phyloP scores from a whole-genome alignment of 441 rosid genomes.

The Adansonia grandidieri region DNA sequence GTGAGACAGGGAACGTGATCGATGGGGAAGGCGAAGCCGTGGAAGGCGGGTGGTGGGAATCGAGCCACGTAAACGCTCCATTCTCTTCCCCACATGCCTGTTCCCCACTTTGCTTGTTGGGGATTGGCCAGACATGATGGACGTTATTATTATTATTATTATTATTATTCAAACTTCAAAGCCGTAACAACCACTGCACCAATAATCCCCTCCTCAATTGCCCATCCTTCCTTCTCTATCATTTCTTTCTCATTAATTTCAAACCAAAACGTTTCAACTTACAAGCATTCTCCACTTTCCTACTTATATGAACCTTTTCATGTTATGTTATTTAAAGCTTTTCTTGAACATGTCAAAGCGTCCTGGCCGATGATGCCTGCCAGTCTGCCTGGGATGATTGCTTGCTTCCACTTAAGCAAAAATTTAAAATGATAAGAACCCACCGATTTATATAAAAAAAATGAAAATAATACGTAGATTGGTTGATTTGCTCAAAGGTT shows the following conservation, averaged over 20 bases:
- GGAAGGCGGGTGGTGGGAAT: conserved; percentile 30
- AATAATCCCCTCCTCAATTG: too few relatives aligned
- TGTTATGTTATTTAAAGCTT: not conserved
- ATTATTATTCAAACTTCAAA: too few relatives aligned
- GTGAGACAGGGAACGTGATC: not conserved
- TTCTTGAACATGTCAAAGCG: not conserved
- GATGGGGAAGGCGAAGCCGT: not conserved
- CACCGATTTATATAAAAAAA: too few relatives aligned
- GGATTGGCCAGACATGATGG: conserved; percentile 20
- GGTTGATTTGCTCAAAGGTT: too few relatives aligned
- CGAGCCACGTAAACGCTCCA: conserved; percentile 28
- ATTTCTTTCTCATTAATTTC: not conserved
- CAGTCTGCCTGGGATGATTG: not conserved
- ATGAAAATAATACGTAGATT: too few relatives aligned
- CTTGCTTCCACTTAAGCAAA: not conserved
- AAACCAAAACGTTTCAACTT: not conserved
- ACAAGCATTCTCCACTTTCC: not conserved
- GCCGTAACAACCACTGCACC: too few relatives aligned
- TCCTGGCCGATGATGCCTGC: not conserved
- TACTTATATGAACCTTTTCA: not conserved
- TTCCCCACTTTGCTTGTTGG: conserved; percentile 25
- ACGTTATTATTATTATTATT: not conserved
- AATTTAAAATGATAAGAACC: too few relatives aligned
- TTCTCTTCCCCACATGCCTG: conserved; percentile 26
- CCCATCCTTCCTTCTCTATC: not conserved